phyloP scores from a whole-genome alignment of 176 grass and related monocot genomes.

The Poa pratensis region DNA sequence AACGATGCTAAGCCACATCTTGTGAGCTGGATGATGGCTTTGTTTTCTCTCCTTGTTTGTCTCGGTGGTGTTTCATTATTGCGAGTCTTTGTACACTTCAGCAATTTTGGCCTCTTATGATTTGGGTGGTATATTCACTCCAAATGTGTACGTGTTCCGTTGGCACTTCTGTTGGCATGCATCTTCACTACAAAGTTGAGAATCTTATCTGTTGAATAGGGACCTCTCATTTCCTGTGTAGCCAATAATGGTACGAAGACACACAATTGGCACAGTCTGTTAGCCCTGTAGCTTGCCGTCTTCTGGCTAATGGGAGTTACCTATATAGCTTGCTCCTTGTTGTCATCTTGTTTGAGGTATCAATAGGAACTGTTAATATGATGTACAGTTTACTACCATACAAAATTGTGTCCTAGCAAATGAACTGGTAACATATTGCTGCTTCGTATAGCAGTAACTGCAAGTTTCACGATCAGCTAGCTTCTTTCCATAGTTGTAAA shows the following conservation, averaged over 20 bases:
- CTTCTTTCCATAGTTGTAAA: background rate
- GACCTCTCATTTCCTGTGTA: slow-evolving; percentile 10
- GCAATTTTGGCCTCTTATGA: slow-evolving; percentile 30
- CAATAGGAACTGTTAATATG: background rate
- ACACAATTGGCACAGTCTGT: background rate
- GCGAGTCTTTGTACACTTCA: background rate
- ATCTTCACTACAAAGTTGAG: background rate
- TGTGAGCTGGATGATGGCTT: slow-evolving; percentile 24
- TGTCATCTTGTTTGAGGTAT: background rate
- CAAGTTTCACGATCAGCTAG: background rate
- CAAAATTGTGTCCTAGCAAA: background rate
- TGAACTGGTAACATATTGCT: background rate
- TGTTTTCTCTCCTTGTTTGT: slow-evolving; percentile 24
- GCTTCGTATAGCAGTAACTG: background rate
- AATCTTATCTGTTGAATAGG: slow-evolving; percentile 30
- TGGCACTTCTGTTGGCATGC: background rate
- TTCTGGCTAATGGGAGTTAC: slow-evolving; percentile 16
- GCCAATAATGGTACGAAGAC: slow-evolving; percentile 2
- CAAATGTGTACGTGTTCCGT: background rate
- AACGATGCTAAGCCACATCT: background rate
- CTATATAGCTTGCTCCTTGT: background rate
- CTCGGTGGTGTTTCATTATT: slow-evolving; percentile 5
- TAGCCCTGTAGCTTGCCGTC: slow-evolving; percentile 17
- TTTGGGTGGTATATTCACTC: slow-evolving; percentile 17
- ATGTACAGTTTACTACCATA: background rate